A percentile compares a stretch with the other conserved stretches of the same genome.
Conservation (phyloP, 768 basidiomycete species). For the Podaxis rugospora region DNA sequence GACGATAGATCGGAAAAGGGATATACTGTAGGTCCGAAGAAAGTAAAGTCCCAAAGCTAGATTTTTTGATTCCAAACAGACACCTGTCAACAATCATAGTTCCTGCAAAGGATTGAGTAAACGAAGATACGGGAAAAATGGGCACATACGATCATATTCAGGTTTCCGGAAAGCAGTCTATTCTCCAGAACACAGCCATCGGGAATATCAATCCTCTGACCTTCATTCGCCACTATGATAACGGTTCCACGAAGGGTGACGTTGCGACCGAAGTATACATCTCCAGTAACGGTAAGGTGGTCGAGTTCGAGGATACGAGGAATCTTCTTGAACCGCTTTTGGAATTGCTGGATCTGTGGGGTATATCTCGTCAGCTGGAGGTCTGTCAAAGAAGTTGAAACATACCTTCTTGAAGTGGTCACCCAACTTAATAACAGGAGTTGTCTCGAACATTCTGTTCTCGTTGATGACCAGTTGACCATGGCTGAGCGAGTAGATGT, state of each 20-base stretch:
- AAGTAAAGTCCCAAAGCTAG: background rate
- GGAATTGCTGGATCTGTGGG: conserved; percentile 74
- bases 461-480: conserved; percentile 86
- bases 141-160: conserved; percentile 68
- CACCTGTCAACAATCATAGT: conserved; percentile 19
- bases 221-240: conserved; percentile 83
- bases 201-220: conserved; percentile 77
- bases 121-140: background rate
- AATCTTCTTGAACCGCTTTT: conserved; percentile 94
- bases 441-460: conserved; percentile 76
- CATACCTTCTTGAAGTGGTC: conserved; percentile 94
- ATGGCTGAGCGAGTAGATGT: conserved; percentile 87
- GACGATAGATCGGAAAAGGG: background rate
- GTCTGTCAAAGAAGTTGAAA: background rate
- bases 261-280: conserved; percentile 86
- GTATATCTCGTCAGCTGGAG: background rate
- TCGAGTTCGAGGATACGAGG: conserved; percentile 89
- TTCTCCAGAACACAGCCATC: conserved; percentile 80
- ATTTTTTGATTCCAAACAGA: background rate
- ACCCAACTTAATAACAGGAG: conserved; percentile 96
- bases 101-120: conserved; percentile 19
- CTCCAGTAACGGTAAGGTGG: conserved; percentile 90
- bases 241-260: conserved; percentile 87
- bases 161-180: conserved; percentile 76
- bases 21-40: conserved; percentile 1